Base-by-base conservation (phyloP, 345 rosid species). In the Heritiera fomes region DNA sequence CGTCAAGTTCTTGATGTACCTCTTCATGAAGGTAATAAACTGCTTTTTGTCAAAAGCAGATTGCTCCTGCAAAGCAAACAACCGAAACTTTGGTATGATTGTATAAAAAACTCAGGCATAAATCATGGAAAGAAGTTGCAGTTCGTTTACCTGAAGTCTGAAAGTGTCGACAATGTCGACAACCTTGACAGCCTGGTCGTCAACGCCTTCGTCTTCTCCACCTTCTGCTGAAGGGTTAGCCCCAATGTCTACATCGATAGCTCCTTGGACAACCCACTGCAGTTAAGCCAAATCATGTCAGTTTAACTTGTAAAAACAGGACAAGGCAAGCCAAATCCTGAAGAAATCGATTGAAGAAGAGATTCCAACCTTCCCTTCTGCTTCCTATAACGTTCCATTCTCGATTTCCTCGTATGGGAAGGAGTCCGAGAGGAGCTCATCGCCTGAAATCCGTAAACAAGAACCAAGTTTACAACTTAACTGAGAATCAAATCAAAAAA, bases 171-270 rank as follows among this genome's bases (percentile, higher is more conserved):
- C 90, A 55, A 95, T 91, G 80, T 95, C 97, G 1, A 95, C 97
- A 62, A 95, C 98, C 85, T 92, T 95, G 7, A 83, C 89, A 73
- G 84, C 84, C 81, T 87, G 92, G 68, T 95, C 97, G 80, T 95
- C 95, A 32, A 90, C 94, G 46, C 93, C 92, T 80, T 95, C 97
- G 9, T 91, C 98, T 1, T 89, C 95, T 0, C 71, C 91, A 53
- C 93, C 97, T 80, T 93, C 98, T 18, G 97, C 98, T 1, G 98
- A 95, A 69, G 98, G 98, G 79, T 95, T 92, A 4, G 97, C 98
- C 64, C 98, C 98, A 72, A 86, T 95, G 83, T 95, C 78, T 6
- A 95, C 87, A 77, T 88, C 81, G 49, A 91, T 63, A 0, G 98
- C 91, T 60, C 98, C 94, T 87, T 89, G 87, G 43, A 91, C 84